Evolutionary conservation across 495 filamentous ascomycete genomes (phyloP).

Genomic region (Massariosphaeria phaeospora): DNA sequence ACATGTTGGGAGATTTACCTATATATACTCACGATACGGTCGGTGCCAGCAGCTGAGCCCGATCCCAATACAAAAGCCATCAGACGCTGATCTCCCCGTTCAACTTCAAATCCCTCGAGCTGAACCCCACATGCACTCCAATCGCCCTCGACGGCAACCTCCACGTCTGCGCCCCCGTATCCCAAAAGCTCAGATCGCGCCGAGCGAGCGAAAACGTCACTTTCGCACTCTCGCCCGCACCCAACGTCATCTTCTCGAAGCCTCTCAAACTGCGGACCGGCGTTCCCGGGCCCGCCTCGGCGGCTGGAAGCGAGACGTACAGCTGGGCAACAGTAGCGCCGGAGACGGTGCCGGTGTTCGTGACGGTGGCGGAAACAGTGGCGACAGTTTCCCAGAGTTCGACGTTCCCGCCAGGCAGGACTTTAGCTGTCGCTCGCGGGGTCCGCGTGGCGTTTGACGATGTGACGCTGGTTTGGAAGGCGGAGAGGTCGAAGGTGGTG

Average conservation of each 20-base stretch:
- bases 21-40: neutral
- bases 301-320: constrained; percentile 39
- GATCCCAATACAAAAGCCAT: neutral
- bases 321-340: constrained; percentile 58
- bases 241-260: constrained; percentile 51
- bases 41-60: neutral
- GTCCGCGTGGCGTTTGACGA: neutral
- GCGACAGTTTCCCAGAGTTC: constrained; percentile 31
- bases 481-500: constrained; percentile 25
- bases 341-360: constrained; percentile 49
- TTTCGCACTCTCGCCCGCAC: constrained; percentile 40
- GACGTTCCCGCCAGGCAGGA: constrained; percentile 20
- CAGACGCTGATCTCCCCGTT: constrained; percentile 36
- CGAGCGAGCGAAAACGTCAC: constrained; percentile 47
- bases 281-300: constrained; percentile 29
- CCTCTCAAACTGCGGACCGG: constrained; percentile 52
- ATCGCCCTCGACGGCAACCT: constrained; percentile 46
- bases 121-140: constrained; percentile 46
- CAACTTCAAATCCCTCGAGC: constrained; percentile 45
- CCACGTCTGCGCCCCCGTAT: constrained; percentile 48
- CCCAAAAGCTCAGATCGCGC: constrained; percentile 56
- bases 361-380: constrained; percentile 45
- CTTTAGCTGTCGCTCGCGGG: constrained; percentile 8
- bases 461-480: constrained; percentile 1
- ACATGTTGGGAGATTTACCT: neutral